Evolutionary conservation across 805 yeast genomes (phyloP), one percentile per base, ranked within the genome.

Genomic region (Myxozyma kluyveri): DNA sequence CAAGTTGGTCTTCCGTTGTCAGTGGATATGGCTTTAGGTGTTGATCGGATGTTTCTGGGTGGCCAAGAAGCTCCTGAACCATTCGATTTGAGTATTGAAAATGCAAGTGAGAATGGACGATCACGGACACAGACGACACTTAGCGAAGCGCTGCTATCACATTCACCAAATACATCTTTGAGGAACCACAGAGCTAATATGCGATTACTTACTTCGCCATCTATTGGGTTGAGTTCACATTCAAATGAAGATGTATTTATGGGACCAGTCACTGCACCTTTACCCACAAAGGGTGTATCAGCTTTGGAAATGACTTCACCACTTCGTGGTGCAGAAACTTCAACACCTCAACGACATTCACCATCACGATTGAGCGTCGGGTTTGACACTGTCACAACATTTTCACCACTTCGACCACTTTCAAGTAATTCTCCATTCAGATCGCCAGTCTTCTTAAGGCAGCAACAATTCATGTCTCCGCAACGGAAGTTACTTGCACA

Each of bases 171-270:
- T 40, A 57, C 63, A 14, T 60, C 65, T 24, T 54, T 63, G 42
- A 52, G 61, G n/a, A 52, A 61, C 29, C 66, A 63, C 48, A 61
- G 67, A 14, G 64, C 61, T 21, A 50, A 50, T 35, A 47, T 64
- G 23, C 57, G 57, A 23, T 52, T 52, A 37, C 52, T 65, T 47
- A 60, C 65, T 7, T 57, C 66, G 19, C 63, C 67, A 7, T 48
- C 45, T 9, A 40, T 49, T 10, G 48, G 44, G 3, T 12, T 35
- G 14, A 6, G 18, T 3, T 17, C 14, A 9, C 14, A 9, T 9
- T 29, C 9, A 9, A 9, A 29, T 29, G 33, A 29, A 9, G 33
- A 29, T 29, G 33, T 9, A 9, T 29, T 29, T 29, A 9, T 29
- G 33, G 33, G 42, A 14, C 51, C 51, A 4, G 27, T 40, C 14